A percentile compares a stretch with the other conserved stretches of the same genome.
Conservation (phyloP, 371 early-diverging fungal species). For the Mucor ambiguus region DNA sequence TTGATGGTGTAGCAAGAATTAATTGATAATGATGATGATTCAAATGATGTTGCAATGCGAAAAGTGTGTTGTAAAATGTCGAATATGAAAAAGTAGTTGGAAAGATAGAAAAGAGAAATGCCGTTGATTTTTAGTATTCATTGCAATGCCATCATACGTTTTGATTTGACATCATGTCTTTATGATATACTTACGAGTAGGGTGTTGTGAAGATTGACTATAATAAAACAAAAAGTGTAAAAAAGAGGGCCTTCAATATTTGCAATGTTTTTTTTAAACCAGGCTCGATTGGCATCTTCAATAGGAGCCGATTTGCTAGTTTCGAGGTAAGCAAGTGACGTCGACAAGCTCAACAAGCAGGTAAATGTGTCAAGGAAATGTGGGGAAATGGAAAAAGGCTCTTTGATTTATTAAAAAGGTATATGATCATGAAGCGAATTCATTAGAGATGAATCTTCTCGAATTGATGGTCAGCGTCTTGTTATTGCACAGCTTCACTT, state of each 20-base stretch:
- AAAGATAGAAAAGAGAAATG: not conserved
- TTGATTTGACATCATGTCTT: not conserved
- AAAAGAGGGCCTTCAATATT: slow-evolving; percentile 1
- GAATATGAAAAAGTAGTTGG: not conserved
- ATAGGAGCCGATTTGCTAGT: not conserved
- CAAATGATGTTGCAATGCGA: not conserved
- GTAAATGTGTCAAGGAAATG: not conserved
- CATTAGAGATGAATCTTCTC: not conserved
- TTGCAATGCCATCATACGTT: not conserved
- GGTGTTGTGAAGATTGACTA: slow-evolving; percentile 17
- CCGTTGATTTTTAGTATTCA: not conserved
- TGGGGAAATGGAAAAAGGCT: not conserved
- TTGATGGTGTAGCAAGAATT: not conserved
- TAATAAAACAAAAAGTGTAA: slow-evolving; percentile 6
- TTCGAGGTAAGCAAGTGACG: slow-evolving; percentile 1
- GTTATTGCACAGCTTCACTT: not conserved
- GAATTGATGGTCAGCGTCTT: not conserved
- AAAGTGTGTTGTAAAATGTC: not conserved
- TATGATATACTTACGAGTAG: slow-evolving; percentile 18
- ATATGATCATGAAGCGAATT: not conserved
- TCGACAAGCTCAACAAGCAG: not conserved
- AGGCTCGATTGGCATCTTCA: not conserved
- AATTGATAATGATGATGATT: not conserved
- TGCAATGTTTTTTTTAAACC: slow-evolving; percentile 9
- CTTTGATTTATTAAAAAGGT: not conserved